Conservation (phyloP, 768 basidiomycete species). For the Podaxis rugospora region DNA sequence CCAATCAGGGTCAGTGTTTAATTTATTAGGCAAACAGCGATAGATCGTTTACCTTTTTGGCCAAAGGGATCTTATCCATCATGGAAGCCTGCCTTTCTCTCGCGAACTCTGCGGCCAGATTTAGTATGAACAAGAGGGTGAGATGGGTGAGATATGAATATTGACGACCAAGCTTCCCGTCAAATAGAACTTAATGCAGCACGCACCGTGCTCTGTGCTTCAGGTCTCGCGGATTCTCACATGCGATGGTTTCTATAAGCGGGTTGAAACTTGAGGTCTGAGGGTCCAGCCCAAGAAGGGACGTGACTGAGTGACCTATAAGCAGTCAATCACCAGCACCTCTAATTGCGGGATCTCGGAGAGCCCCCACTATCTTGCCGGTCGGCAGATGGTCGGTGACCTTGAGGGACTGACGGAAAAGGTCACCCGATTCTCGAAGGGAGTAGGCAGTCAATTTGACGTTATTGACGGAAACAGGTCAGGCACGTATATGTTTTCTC, state of each 20-base stretch:
- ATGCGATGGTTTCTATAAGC: background rate
- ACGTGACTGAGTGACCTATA: background rate
- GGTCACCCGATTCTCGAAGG: slow-evolving; percentile 8
- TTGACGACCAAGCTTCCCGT: background rate
- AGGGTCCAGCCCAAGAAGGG: background rate
- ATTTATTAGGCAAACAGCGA: background rate
- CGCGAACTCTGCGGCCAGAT: slow-evolving; percentile 8
- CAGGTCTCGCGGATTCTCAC: background rate
- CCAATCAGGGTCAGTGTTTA: slow-evolving; percentile 2
- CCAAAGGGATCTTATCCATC: slow-evolving; percentile 9
- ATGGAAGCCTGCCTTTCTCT: slow-evolving; percentile 1
- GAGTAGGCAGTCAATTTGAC: slow-evolving; percentile 11
- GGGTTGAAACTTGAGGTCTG: background rate
- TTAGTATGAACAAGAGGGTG: background rate
- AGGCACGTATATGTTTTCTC: slow-evolving; percentile 27
- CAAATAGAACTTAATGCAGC: background rate
- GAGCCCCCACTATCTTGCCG: slow-evolving; percentile 6
- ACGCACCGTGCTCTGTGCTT: background rate
- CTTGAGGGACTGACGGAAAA: slow-evolving; percentile 7
- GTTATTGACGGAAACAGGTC: slow-evolving; percentile 16
- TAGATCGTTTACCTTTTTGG: slow-evolving; percentile 3
- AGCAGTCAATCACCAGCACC: background rate
- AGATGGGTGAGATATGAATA: slow-evolving; percentile 2
- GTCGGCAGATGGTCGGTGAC: background rate
- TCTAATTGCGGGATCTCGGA: slow-evolving; percentile 2